phyloP scores from a whole-genome alignment of 805 yeast genomes.

The Cyberlindnera bimundalis region DNA sequence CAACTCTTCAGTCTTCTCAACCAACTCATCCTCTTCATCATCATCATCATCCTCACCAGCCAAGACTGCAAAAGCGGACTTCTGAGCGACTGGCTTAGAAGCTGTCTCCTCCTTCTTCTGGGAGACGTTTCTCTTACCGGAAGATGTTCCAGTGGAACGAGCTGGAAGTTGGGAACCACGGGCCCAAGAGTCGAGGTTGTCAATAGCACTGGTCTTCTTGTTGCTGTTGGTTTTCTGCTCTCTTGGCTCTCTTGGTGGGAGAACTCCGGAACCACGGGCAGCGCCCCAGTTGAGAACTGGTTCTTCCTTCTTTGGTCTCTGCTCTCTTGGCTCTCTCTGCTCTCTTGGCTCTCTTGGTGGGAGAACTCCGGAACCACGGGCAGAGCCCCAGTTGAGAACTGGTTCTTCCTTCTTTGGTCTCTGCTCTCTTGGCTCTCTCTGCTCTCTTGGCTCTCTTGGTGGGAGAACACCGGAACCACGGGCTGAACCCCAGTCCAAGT shows the following conservation, averaged over 20 bases:
- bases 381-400: slow-evolving; percentile 45
- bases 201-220: slow-evolving; percentile 24
- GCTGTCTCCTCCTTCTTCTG: slow-evolving; percentile 13
- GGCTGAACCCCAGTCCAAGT: slow-evolving; percentile 45
- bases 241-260: no score
- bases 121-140: slow-evolving; percentile 3
- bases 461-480: slow-evolving; percentile 31
- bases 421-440: slow-evolving; percentile 37
- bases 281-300: slow-evolving; percentile 44
- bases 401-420: slow-evolving; percentile 36
- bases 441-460: slow-evolving; percentile 32
- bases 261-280: no score
- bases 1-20: slow-evolving; percentile 39
- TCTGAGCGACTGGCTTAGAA: slow-evolving; percentile 33
- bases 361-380: slow-evolving; percentile 45
- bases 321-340: slow-evolving; percentile 26
- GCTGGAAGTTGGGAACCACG: slow-evolving; percentile 27
- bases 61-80: slow-evolving; percentile 49
- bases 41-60: slow-evolving; percentile 51
- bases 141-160: slow-evolving; percentile 10
- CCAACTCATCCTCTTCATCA: slow-evolving; percentile 25
- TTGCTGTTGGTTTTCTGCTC: slow-evolving; percentile 34
- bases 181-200: slow-evolving; percentile 24
- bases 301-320: slow-evolving; percentile 35
- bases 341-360: slow-evolving; percentile 30